Evolutionary conservation across 2,329 filamentous ascomycete species (phyloP).

Genomic region (Thermoascus crustaceus): DNA sequence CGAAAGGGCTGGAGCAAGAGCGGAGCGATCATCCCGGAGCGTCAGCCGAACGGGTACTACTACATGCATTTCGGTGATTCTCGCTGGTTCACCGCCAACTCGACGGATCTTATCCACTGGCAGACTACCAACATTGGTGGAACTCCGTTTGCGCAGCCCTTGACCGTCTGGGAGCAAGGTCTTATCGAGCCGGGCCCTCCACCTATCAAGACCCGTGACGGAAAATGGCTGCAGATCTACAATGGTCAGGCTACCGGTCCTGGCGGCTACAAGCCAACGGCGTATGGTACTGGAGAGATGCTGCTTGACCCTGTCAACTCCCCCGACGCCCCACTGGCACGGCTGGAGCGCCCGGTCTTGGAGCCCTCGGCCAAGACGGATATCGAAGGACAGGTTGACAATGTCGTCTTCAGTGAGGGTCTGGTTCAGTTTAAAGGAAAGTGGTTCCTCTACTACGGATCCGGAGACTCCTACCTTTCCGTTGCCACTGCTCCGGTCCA

Average conservation of each 20-base stretch:
- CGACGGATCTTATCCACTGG: constrained; percentile 26
- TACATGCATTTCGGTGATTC: constrained; percentile 29
- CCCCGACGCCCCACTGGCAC: constrained; percentile 18
- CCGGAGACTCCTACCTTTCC: constrained; percentile 12
- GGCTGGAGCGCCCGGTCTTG: constrained; percentile 23
- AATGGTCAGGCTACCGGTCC: constrained; percentile 18
- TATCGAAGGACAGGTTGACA: constrained; percentile 23
- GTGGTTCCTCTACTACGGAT: constrained; percentile 26
- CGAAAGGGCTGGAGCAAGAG: too few relatives aligned
- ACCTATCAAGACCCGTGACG: constrained; percentile 26
- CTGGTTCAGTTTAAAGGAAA: constrained; percentile 24
- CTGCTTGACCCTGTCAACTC: constrained; percentile 21
- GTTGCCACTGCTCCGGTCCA: constrained; percentile 2
- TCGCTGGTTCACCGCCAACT: constrained; percentile 23
- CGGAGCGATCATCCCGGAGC: constrained; percentile 19
- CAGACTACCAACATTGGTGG: constrained; percentile 11
- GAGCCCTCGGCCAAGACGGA: constrained; percentile 18
- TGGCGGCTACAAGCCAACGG: constrained; percentile 18
- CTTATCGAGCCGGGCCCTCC: constrained; percentile 26
- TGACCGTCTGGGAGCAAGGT: constrained; percentile 24
- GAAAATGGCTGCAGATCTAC: constrained; percentile 25
- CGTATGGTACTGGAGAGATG: constrained; percentile 28
- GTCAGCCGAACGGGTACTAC: constrained; percentile 22
- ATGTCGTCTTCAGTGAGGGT: constrained; percentile 26
- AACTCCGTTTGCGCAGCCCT: constrained; percentile 19